These are phyloP conservation scores for Somion occarium DNA, from an alignment of 1,284 basidiomycete species.

Conservation along the genomic window DNA sequence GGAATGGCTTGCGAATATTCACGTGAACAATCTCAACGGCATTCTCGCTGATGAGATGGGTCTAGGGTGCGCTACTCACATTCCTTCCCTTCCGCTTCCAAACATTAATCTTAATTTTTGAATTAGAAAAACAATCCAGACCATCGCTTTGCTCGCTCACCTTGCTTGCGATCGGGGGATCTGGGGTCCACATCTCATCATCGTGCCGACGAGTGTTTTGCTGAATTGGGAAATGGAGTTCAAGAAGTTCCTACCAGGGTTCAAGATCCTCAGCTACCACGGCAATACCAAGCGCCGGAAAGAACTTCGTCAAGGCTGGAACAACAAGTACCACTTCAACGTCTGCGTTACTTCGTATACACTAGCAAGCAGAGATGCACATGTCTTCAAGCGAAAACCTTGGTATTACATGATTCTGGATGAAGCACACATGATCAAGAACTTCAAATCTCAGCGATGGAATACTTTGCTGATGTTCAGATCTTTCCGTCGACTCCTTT, in stretches of 20 bases:
- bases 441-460: constrained; percentile 95
- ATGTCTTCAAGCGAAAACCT: constrained; percentile 91
- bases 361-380: constrained; percentile 87
- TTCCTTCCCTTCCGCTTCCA: constrained; percentile 6
- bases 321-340: constrained; percentile 89
- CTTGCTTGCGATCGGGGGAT: constrained; percentile 92
- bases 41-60: constrained; percentile 95
- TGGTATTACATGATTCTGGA: constrained; percentile 98
- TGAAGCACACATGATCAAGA: constrained; percentile 99
- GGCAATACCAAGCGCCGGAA: constrained; percentile 90
- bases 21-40: constrained; percentile 85
- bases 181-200: constrained; percentile 96
- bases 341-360: constrained; percentile 97
- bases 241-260: constrained; percentile 95
- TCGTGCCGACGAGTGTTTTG: constrained; percentile 93
- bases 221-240: constrained; percentile 99
- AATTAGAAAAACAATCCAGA: constrained; percentile 92
- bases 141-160: constrained; percentile 89
- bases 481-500: constrained; percentile 80
- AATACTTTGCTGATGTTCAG: constrained; percentile 93
- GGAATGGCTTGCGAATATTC: constrained; percentile 93
- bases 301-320: constrained; percentile 93
- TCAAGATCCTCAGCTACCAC: constrained; percentile 90
- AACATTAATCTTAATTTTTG: constrained; percentile 9
- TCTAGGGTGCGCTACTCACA: constrained; percentile 58